Evolutionary conservation across 139 green algal genomes (phyloP), one percentile per base, ranked within the genome.

Genomic region (Chara braunii): DNA sequence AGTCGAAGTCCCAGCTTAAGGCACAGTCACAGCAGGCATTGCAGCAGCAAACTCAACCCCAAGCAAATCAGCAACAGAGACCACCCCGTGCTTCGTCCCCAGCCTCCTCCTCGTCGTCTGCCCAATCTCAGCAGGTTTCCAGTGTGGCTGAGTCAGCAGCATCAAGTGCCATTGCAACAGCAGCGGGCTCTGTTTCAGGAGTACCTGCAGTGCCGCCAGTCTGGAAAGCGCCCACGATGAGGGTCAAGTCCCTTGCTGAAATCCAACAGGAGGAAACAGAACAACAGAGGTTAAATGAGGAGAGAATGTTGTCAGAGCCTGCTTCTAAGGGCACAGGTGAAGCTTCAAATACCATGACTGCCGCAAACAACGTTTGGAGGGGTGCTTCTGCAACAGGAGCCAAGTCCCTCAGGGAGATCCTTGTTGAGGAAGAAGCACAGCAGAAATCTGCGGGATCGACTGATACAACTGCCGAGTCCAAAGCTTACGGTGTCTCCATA

Each of bases 371-470:
- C n/a, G n/a, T n/a, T 18, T 18, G 18, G 40, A 48, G 40, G 18
- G 40, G 40, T 48, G 40, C 40, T 18, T 48, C 40, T 48, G n/a
- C n/a, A n/a, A n/a, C n/a, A n/a, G n/a, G n/a, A n/a, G n/a, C 29
- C 5, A 59, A 74, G 61, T 71, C 64, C 32, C 56, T 73, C 11
- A 74, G 58, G 36, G 64, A 64, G 37, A 73, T 73, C 22, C 2
- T 61, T n/a, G n/a, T n/a, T 4, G 64, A 73, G 60, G 64, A 73
- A 40, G 64, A 73, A 33, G 42, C 37, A 7, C 22, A n/a, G 18
- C 33, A n/a, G 31, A n/a, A n/a, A n/a, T n/a, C n/a, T n/a, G n/a
- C n/a, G n/a, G n/a, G n/a, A n/a, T n/a, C n/a, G n/a, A n/a, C n/a
- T n/a, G n/a, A n/a, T n/a, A n/a, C n/a, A n/a, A n/a, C 51, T 37